These are phyloP conservation scores for Dalbergia oliveri DNA, from an alignment of 306 rosid species.

Conservation along the genomic window DNA sequence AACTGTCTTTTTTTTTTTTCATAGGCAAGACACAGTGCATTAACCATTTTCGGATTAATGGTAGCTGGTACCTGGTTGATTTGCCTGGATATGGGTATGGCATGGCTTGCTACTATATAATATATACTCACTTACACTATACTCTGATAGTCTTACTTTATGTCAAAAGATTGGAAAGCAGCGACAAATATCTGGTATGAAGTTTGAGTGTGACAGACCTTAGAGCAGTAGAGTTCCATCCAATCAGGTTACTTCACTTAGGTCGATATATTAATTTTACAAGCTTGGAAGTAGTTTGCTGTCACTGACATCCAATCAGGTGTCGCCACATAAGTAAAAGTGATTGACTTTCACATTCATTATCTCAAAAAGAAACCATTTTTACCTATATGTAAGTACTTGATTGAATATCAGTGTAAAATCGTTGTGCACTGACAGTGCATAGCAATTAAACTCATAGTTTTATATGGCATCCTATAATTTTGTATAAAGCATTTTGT, in stretches of 20 bases:
- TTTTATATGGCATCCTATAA: neutral
- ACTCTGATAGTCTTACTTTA: neutral
- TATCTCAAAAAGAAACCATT: too few species aligned
- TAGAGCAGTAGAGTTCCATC: neutral
- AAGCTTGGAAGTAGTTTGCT: neutral
- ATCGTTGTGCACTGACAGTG: too few species aligned
- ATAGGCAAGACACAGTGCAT: constrained; percentile 98
- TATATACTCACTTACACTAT: neutral
- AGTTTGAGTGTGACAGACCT: constrained; percentile 10
- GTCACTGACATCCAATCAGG: too few species aligned
- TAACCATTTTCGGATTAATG: constrained; percentile 92
- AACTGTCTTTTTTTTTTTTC: constrained; percentile 2
- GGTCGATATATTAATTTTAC: constrained; percentile 26
- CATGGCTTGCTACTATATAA: neutral
- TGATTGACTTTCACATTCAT: too few species aligned
- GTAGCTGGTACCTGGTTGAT: constrained; percentile 96
- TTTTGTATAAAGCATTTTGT: neutral
- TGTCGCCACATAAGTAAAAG: too few species aligned
- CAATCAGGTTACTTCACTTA: constrained; percentile 15
- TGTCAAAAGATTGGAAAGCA: neutral
- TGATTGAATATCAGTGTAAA: too few species aligned
- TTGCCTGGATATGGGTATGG: constrained; percentile 98
- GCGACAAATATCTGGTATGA: constrained; percentile 16
- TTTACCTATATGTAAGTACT: too few species aligned
- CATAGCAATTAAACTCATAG: too few species aligned